Percentiles rank a stretch among this genome's conserved stretches.
These are phyloP conservation scores for Amanita pseudoporphyria DNA, from an alignment of 768 basidiomycete species.

Conservation along the genomic window DNA sequence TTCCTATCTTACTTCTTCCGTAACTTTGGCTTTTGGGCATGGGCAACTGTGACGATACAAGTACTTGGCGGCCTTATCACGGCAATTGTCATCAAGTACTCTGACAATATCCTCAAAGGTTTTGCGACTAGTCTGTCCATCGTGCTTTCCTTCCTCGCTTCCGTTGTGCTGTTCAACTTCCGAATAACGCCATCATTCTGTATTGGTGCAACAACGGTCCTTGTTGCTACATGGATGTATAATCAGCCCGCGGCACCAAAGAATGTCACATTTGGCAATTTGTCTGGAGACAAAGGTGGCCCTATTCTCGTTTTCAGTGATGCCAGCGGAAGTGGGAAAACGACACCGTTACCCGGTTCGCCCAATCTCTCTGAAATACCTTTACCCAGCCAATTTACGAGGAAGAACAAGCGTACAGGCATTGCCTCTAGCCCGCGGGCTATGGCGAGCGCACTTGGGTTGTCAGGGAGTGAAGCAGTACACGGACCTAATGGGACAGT, in stretches of 20 bases:
- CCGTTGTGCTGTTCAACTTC: conserved; percentile 87
- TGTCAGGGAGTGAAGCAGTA: conserved; percentile 12
- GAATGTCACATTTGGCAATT: conserved; percentile 1
- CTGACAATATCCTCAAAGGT: conserved; percentile 93
- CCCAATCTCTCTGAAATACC: conserved; percentile 41
- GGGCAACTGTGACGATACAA: conserved; percentile 85
- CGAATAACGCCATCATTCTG: conserved; percentile 80
- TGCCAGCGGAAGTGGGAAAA: conserved; percentile 10
- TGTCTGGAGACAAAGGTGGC: conserved; percentile 12
- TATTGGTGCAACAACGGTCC: conserved; percentile 77
- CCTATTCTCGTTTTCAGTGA: conserved; percentile 4
- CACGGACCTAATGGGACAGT: conserved; percentile 9
- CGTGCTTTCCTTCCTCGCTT: conserved; percentile 90
- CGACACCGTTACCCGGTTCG: conserved; percentile 19
- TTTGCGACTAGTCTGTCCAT: conserved; percentile 95
- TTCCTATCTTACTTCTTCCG: conserved; percentile 57
- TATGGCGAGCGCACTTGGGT: conserved; percentile 40
- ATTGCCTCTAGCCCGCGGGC: conserved; percentile 38
- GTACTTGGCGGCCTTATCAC: conserved; percentile 92
- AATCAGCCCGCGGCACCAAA: conserved; percentile 50
- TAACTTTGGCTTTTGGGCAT: conserved; percentile 92
- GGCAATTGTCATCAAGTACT: conserved; percentile 94
- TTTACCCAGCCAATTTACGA: conserved; percentile 51
- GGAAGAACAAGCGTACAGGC: conserved; percentile 25
- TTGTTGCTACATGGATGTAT: conserved; percentile 91